These are phyloP conservation scores for Ormosia semicastrata DNA, from an alignment of 306 rosid species.

Conservation along the genomic window DNA sequence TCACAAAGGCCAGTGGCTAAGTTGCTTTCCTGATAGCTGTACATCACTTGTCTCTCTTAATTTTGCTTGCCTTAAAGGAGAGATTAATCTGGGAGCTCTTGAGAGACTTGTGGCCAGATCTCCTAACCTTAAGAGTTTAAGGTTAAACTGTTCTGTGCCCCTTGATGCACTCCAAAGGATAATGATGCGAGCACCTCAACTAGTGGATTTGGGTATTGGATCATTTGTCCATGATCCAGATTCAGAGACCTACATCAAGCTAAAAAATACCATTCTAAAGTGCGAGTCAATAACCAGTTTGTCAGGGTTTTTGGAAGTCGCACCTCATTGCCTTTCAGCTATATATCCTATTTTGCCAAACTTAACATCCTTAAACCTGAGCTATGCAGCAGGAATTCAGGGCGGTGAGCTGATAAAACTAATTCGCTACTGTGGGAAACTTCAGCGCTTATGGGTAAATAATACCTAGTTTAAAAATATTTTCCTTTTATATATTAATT, in stretches of 20 bases:
- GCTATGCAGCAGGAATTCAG: slow-evolving; percentile 82
- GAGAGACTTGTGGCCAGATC: slow-evolving; percentile 91
- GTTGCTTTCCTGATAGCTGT: slow-evolving; percentile 80
- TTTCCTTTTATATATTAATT: background rate
- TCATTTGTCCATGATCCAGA: slow-evolving; percentile 56
- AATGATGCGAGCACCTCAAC: slow-evolving; percentile 66
- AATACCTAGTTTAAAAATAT: background rate
- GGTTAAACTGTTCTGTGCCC: slow-evolving; percentile 75
- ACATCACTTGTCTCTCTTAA: slow-evolving; percentile 84
- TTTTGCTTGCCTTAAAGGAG: slow-evolving; percentile 93
- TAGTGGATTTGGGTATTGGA: slow-evolving; percentile 80
- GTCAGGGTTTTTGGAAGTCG: slow-evolving; percentile 84
- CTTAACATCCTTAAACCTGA: slow-evolving; percentile 76
- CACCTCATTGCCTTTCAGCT: slow-evolving; percentile 63
- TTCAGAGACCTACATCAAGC: slow-evolving; percentile 46
- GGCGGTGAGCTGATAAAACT: slow-evolving; percentile 59
- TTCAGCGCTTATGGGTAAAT: slow-evolving; percentile 86
- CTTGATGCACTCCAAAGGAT: slow-evolving; percentile 58
- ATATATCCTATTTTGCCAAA: slow-evolving; percentile 65
- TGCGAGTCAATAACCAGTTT: slow-evolving; percentile 75
- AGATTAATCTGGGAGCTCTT: slow-evolving; percentile 60
- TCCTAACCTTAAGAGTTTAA: slow-evolving; percentile 77
- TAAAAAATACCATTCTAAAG: slow-evolving; percentile 46
- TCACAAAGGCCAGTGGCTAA: slow-evolving; percentile 82
- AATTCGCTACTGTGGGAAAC: slow-evolving; percentile 55